Evolutionary conservation across 129 eudicot species (phyloP).

Genomic region (Helichrysum umbraculigerum): DNA sequence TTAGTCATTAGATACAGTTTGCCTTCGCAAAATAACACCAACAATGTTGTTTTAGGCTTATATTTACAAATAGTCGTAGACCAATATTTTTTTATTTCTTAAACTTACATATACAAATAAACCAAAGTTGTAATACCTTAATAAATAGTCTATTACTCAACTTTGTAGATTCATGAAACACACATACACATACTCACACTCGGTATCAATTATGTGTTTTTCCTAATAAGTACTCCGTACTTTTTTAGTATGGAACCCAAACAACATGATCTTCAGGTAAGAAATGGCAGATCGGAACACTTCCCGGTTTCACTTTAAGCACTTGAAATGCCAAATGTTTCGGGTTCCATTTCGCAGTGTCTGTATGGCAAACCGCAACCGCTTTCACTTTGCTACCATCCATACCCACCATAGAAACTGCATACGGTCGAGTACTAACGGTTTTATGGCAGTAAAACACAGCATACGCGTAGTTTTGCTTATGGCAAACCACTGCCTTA

Average conservation of each 20-base stretch:
- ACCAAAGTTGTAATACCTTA: conserved; percentile 7
- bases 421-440: conserved; percentile 34
- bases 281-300: conserved; percentile 69
- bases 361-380: conserved; percentile 41
- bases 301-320: conserved; percentile 70
- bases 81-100: conserved; percentile 22
- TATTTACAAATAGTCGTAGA: not conserved
- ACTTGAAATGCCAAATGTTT: conserved; percentile 70
- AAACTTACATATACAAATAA: conserved; percentile 15
- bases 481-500: conserved; percentile 61
- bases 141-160: conserved; percentile 7
- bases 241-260: conserved; percentile 56
- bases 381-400: conserved; percentile 33
- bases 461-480: conserved; percentile 56
- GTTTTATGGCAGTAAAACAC: conserved; percentile 71
- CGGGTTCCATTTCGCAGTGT: conserved; percentile 57
- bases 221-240: no score
- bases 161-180: conserved; percentile 20
- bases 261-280: conserved; percentile 76
- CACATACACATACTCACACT: conserved; percentile 19
- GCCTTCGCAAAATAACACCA: no score
- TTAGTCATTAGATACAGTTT: no score
- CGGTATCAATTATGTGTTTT: not conserved
- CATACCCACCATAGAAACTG: conserved; percentile 34
- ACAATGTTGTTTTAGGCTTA: no score